Evolutionary conservation across 352 stramenopile species (phyloP).

Genomic region (Globisporangium irregulare): DNA sequence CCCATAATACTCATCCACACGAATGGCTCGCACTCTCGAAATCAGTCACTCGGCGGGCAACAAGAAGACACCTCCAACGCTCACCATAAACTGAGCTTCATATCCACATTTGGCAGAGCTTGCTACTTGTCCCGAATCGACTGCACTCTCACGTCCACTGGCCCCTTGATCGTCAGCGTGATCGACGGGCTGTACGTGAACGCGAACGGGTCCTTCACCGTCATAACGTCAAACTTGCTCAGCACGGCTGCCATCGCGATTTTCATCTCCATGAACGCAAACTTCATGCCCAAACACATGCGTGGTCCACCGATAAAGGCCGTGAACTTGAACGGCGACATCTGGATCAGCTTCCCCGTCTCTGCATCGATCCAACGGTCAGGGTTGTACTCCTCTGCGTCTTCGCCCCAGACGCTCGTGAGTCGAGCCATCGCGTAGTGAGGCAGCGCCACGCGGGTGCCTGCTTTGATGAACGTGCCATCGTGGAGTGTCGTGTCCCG

Average conservation of each 20-base stretch:
- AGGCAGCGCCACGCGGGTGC: conserved; percentile 32
- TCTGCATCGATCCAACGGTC: conserved; percentile 42
- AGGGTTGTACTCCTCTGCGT: conserved; percentile 42
- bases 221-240: conserved; percentile 30
- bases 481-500: conserved; percentile 42
- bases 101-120: too few relatives aligned
- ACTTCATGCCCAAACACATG: conserved; percentile 41
- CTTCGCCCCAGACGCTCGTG: conserved; percentile 37
- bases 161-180: conserved; percentile 26
- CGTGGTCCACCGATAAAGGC: conserved; percentile 45
- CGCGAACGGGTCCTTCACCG: conserved; percentile 19
- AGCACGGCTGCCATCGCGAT: conserved; percentile 32
- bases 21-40: too few relatives aligned
- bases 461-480: conserved; percentile 37
- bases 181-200: conserved; percentile 28
- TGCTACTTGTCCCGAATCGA: too few relatives aligned
- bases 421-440: conserved; percentile 41
- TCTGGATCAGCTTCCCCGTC: conserved; percentile 24
- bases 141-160: conserved; percentile 12
- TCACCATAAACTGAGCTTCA: too few relatives aligned
- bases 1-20: too few relatives aligned
- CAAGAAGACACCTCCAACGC: too few relatives aligned
- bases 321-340: conserved; percentile 40
- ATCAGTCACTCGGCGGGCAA: too few relatives aligned
- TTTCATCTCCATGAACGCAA: conserved; percentile 45